Conservation (phyloP, 192 early-diverging fungal genomes). For the Entomortierella lignicola region DNA sequence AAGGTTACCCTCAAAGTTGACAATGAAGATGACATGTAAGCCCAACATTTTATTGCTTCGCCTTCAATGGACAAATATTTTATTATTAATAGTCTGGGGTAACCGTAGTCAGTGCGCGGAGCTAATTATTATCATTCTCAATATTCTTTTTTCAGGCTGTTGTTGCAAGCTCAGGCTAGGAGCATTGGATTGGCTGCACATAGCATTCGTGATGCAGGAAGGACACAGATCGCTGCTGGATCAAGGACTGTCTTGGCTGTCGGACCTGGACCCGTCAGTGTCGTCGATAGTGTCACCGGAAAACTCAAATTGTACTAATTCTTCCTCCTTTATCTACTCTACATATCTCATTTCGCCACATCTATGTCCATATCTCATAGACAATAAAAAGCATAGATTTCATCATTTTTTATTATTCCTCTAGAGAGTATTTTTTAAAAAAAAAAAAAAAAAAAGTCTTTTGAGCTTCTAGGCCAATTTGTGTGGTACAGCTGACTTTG, state of each 20-base stretch:
- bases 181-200: conserved; percentile 71
- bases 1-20: conserved; percentile 88
- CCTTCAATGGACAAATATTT: background rate
- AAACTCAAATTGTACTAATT: conserved; percentile 43
- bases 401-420: background rate
- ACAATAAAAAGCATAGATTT: background rate
- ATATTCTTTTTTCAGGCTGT: conserved; percentile 58
- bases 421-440: background rate
- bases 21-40: conserved; percentile 83
- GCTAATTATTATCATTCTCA: background rate
- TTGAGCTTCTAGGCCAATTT: conserved; percentile 1
- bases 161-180: conserved; percentile 70
- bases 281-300: conserved; percentile 41
- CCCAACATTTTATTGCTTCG: background rate
- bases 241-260: conserved; percentile 93
- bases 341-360: no score
- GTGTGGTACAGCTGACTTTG: background rate
- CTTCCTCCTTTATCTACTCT: no score
- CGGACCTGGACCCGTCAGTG: conserved; percentile 79
- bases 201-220: conserved; percentile 91
- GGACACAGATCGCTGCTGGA: conserved; percentile 92
- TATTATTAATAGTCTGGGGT: no score
- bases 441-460: background rate
- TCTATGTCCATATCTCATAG: no score
- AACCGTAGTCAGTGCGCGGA: background rate